Base-by-base conservation (phyloP, 345 rosid species). In the Cardamine occulta region DNA sequence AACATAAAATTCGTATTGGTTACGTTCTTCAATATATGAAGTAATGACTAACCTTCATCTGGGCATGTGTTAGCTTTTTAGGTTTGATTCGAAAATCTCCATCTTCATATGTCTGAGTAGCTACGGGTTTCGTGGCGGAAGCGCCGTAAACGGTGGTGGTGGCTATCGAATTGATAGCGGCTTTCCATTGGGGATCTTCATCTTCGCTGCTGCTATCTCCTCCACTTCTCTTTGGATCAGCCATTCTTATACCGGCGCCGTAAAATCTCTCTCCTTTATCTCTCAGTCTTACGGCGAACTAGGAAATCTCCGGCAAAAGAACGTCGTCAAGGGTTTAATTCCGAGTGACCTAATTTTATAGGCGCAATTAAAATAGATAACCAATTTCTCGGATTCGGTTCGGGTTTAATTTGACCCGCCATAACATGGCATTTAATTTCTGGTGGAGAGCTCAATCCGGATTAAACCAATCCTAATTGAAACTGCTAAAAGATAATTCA, bases 131-230 rank as follows among this genome's bases (percentile, higher is more conserved):
- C 23, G 62, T 5, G 48, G 77, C 73, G 44, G 79, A 44, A 48
- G 77, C 55, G 18, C 66, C 82, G 63, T 81, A 88, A 44, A 83
- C 75, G 52, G 88, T 88, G 51, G 93, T 80, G 57, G 88, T 75
- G 28, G 77, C 94, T 29, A 91, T 73, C 4, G 97, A 94, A 35
- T 82, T 80, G 53, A 94, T 87, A 49, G 95, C 93, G 14, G 93
- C 91, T 79, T 78, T 90, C 96, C 93, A 89, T 73, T 85, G 82
- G 29, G 85, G 88, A 32, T 88, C 88, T 42, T 90, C 97, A 19
- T 86, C 95, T 53, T 86, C 83, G 77, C 89, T 83, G 84, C 90
- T 87, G 68, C 81, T 80, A 72, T 82, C 74, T 51, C 66, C 42
- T 66, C 71, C 72, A 15, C 39, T 23, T 66, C 12, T 66, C 54